Conservation (phyloP, 768 basidiomycete species). For the Tubosaeta sp. region DNA sequence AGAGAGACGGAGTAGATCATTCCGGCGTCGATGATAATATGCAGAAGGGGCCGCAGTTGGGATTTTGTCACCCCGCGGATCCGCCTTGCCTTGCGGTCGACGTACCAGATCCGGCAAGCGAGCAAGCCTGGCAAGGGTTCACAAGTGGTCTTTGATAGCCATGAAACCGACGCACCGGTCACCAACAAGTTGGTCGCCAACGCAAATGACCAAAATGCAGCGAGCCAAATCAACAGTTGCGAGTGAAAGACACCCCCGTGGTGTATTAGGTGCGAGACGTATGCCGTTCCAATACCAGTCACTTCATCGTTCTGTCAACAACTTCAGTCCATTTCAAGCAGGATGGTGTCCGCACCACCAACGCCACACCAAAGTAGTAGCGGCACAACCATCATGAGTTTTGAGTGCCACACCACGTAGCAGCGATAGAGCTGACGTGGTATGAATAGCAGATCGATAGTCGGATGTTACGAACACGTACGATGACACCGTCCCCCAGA, state of each 20-base stretch:
- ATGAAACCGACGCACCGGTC: conserved; percentile 22
- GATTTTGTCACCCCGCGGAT: conserved; percentile 7
- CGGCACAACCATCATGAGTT: conserved; percentile 26
- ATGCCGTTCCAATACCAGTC: conserved; percentile 17
- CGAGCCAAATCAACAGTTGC: conserved; percentile 32
- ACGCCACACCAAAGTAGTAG: conserved; percentile 28
- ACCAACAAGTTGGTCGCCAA: conserved; percentile 32
- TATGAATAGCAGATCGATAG: not conserved
- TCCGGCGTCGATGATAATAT: conserved; percentile 36
- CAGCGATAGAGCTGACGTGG: conserved; percentile 21
- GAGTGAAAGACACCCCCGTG: conserved; percentile 21
- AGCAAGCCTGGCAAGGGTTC: conserved; percentile 19
- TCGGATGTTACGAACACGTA: conserved; percentile 4
- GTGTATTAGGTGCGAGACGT: conserved; percentile 8
- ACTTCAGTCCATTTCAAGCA: not conserved
- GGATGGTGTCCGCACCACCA: conserved; percentile 12
- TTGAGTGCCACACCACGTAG: conserved; percentile 32
- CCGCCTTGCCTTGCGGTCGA: conserved; percentile 19
- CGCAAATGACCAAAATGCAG: conserved; percentile 31
- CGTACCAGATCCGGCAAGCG: conserved; percentile 29
- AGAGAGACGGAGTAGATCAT: conserved; percentile 35
- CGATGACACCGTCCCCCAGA: conserved; percentile 29
- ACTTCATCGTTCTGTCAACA: conserved; percentile 1
- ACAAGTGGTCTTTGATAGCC: not conserved
- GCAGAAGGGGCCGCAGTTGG: conserved; percentile 17